Evolutionary conservation across 225 moss, liverwort and hornwort species (phyloP).

Genomic region (Marchantia polymorpha): DNA sequence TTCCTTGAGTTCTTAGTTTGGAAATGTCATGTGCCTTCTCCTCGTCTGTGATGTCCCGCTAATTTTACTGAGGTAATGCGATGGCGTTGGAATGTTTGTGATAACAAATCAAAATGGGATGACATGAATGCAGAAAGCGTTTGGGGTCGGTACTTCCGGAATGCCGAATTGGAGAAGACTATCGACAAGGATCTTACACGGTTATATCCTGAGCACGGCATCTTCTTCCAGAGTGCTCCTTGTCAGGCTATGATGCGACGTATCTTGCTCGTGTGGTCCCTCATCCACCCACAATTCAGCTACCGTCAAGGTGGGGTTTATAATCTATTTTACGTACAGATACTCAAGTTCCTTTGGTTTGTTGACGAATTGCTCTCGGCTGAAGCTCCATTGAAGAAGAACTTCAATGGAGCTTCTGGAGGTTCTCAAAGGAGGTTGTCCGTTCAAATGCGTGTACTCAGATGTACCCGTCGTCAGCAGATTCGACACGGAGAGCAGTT

Average conservation of each 20-base stretch:
- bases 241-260: conserved; percentile 64
- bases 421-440: neutral
- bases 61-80: too few species aligned
- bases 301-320: conserved; percentile 50
- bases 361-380: neutral
- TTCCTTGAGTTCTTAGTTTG: too few species aligned
- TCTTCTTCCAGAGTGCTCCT: conserved; percentile 54
- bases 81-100: too few species aligned
- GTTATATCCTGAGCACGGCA: conserved; percentile 56
- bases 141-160: conserved; percentile 63
- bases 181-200: conserved; percentile 58
- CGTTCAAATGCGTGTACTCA: neutral
- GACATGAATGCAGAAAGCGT: conserved; percentile 45
- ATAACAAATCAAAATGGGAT: neutral
- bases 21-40: too few species aligned
- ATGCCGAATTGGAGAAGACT: conserved; percentile 55
- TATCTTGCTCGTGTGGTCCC: conserved; percentile 61
- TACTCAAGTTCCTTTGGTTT: neutral
- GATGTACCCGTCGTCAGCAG: neutral
- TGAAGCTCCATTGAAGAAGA: too few species aligned
- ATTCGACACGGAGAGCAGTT: neutral
- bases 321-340: neutral
- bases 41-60: too few species aligned
- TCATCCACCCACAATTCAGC: conserved; percentile 58
- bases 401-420: too few species aligned